Base-by-base conservation (phyloP, 2,329 filamentous ascomycete genomes). In the Microcyclospora pomicola region DNA sequence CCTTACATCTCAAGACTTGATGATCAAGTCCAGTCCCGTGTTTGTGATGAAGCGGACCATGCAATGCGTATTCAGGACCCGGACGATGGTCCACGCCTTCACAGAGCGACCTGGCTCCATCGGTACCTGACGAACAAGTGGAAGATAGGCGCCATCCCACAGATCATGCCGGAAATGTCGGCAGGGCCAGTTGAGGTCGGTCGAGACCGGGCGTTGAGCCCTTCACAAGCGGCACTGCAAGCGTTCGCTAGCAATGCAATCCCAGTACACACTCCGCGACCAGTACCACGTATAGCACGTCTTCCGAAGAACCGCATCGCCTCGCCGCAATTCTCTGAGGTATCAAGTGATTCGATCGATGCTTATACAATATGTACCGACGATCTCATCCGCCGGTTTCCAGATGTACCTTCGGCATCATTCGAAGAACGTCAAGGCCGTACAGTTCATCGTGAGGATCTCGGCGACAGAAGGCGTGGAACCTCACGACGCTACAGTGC, bases 311-410 rank as follows among this genome's bases (percentile, higher is more conserved):
- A 5, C 19, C 19, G 19, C 19, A 24, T 24, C 19, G 19, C 7
- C 19, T 45, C 49, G 5, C 38, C 51, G 6, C 33, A 30, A 13
- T 38, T 46, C 38, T 43, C 40, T 5, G 40, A 42, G 31, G 39
- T 39, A 4, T 24, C 42, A 40, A 36, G 35, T 41, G 6, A 34
- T 32, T 3, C 44, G 38, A 16, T 13, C 35, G 27, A 7, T 7
- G 13, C 29, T 15, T 38, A 40, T 33, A 51, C 49, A 10, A 36
- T 44, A 27, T 38, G 48, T 16, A 52, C 51, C 6, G 36, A 34
- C 12, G 49, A 53, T 3, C 15, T 53, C 5, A 40, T 53, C 19
- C 27, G 40, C 9, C 42, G 41, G 9, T 55, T 55, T 31, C 51
- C 52, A 3, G 31, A 32, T 7, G 4, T 24, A 19, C n/a, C 37